A percentile compares a stretch with the other conserved stretches of the same genome.
Evolutionary conservation across 1,284 basidiomycete species (phyloP).

Genomic region (Chondrostereum purpureum): DNA sequence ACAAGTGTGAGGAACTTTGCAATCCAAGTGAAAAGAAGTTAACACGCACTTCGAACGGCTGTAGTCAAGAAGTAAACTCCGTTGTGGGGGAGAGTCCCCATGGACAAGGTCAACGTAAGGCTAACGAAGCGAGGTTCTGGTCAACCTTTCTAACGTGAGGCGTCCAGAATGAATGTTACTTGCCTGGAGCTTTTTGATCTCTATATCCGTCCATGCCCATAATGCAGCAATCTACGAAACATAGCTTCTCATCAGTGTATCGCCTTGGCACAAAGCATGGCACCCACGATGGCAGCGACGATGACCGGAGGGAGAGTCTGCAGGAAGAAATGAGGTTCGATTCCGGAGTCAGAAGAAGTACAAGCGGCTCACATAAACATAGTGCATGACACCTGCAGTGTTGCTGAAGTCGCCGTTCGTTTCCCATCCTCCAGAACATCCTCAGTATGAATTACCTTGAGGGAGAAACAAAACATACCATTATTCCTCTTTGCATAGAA

Average conservation of each 20-base stretch:
- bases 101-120: conserved; percentile 52
- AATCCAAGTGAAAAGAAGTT: conserved; percentile 1
- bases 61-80: conserved; percentile 45
- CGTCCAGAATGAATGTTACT: conserved; percentile 2
- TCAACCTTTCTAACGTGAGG: neutral
- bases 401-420: conserved; percentile 24
- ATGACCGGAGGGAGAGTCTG: conserved; percentile 47
- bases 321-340: too few relatives aligned
- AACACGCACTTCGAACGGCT: conserved; percentile 38
- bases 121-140: conserved; percentile 18
- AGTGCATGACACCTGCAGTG: conserved; percentile 34
- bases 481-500: conserved; percentile 38
- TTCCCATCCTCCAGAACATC: conserved; percentile 32
- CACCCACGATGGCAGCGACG: conserved; percentile 32
- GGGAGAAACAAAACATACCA: conserved; percentile 23
- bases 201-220: conserved; percentile 50
- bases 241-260: neutral
- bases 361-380: conserved; percentile 39
- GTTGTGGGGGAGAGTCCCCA: conserved; percentile 42
- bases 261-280: conserved; percentile 1
- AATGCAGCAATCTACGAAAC: conserved; percentile 32
- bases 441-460: neutral
- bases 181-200: conserved; percentile 50
- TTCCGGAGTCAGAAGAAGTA: too few relatives aligned
- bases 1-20: neutral